Base-by-base conservation (phyloP, 2,329 filamentous ascomycete genomes). In the Pseudocercospora fuligena region DNA sequence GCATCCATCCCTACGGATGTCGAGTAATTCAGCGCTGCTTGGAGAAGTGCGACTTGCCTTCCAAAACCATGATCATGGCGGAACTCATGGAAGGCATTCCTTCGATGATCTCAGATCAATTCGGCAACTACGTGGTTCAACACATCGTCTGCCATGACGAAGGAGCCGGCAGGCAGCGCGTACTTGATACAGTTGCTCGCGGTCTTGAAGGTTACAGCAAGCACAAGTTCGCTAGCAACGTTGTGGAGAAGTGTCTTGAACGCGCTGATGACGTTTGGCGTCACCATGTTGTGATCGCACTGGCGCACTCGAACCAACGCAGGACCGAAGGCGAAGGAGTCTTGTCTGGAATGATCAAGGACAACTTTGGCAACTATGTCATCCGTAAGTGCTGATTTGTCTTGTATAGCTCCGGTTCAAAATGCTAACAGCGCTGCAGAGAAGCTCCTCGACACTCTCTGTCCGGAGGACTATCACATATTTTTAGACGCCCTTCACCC, bases 181-280 rank as follows among this genome's bases (percentile, higher is more conserved):
- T 97, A 74, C 91, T 97, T 64, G 81, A 85, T 27, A 83, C 93
- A 56, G 90, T 98, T 70, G 89, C 90, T 70, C 83, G 84, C 12
- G 87, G 93, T 65, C 82, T 97, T 2, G 80, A 97, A 46, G 81
- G 82, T 1, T 89, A 93, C 73, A 97, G 93, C 27, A 97, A 93
- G 82, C 93, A 98, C 82, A 99, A 99, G 78, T 96, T 92, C 75
- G 94, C 95, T 0, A 97, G 94, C 75, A 98, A 99, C 73, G 94
- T 99, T 2, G 94, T 99, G 0, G 95, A 99, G 80, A 94, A 93
- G 79, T 97, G 93, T 76, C 90, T 98, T 67, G 84, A 90, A 63
- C 87, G 85, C 71, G 92, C 92, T 21, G 88, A 88, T 0, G 82
- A 86, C 21, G 83, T 89, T 60, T 91, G 97, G 76, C 89, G 91